Conservation (phyloP, 2,329 filamentous ascomycete genomes). For the Trichoderma asperellum region DNA sequence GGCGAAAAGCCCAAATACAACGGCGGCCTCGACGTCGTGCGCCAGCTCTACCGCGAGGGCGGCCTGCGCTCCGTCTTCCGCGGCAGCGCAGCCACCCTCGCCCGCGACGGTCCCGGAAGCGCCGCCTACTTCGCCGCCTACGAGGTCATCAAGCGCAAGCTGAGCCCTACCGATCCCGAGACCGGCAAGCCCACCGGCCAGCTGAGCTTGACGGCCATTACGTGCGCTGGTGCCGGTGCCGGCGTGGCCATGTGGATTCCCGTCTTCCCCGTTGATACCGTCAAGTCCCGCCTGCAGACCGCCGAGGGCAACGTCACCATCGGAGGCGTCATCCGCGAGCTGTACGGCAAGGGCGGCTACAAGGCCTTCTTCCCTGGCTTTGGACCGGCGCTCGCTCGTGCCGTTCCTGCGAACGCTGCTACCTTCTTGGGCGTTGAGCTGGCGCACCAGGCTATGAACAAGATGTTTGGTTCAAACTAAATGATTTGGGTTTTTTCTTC, state of each 20-base stretch:
- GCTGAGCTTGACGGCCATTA: slow-evolving; percentile 79
- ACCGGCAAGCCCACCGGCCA: slow-evolving; percentile 74
- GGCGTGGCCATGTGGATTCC: slow-evolving; percentile 99
- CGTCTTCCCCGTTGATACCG: slow-evolving; percentile 95
- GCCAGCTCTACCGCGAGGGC: slow-evolving; percentile 89
- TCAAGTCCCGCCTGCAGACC: slow-evolving; percentile 93
- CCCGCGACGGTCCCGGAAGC: slow-evolving; percentile 87
- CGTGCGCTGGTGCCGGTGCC: slow-evolving; percentile 83
- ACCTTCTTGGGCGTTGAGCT: slow-evolving; percentile 88
- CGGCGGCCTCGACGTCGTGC: slow-evolving; percentile 86
- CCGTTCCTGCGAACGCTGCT: slow-evolving; percentile 93
- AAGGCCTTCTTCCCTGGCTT: slow-evolving; percentile 98
- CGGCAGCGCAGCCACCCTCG: slow-evolving; percentile 86
- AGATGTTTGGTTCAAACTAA: slow-evolving; percentile 59
- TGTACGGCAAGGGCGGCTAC: slow-evolving; percentile 82
- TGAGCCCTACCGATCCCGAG: slow-evolving; percentile 80
- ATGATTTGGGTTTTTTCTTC: background rate
- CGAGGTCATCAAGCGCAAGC: slow-evolving; percentile 86
- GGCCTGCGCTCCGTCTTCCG: slow-evolving; percentile 91
- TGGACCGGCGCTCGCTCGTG: slow-evolving; percentile 86
- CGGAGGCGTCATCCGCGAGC: slow-evolving; percentile 73
- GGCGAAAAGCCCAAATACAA: slow-evolving; percentile 92
- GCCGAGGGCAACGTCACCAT: slow-evolving; percentile 84
- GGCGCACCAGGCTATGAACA: slow-evolving; percentile 81
- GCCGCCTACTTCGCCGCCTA: slow-evolving; percentile 98